Conservation (phyloP, 352 stramenopile genomes). For the Phytophthora ohioensis region DNA sequence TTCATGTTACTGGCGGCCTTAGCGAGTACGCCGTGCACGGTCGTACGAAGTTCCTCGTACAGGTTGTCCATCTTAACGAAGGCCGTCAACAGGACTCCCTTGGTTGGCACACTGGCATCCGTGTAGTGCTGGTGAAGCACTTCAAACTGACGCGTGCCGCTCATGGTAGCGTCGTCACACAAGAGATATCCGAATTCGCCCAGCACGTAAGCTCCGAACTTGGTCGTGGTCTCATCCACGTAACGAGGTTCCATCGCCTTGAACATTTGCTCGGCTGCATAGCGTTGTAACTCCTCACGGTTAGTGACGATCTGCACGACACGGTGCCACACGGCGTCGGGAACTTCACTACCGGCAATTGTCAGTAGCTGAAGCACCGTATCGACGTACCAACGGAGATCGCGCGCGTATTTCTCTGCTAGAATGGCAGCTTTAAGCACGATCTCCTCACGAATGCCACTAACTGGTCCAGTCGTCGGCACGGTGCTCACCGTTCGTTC, state of each 20-base stretch:
- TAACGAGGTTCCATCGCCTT: conserved; percentile 93
- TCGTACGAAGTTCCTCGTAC: conserved; percentile 85
- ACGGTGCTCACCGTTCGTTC: conserved; percentile 75
- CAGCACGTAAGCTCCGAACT: conserved; percentile 96
- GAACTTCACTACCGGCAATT: conserved; percentile 93
- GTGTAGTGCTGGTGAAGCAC: conserved; percentile 97
- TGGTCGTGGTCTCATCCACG: conserved; percentile 96
- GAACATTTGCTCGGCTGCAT: conserved; percentile 96
- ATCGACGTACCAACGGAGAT: conserved; percentile 98
- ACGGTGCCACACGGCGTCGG: conserved; percentile 97
- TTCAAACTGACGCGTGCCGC: conserved; percentile 94
- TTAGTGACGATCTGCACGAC: conserved; percentile 99
- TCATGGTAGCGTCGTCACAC: conserved; percentile 87
- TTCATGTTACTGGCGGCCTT: conserved; percentile 95
- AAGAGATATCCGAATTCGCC: conserved; percentile 98
- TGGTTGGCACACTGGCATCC: conserved; percentile 82
- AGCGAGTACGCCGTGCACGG: conserved; percentile 93
- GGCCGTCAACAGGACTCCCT: conserved; percentile 95
- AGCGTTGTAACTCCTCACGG: conserved; percentile 96
- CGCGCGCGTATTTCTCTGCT: conserved; percentile 97
- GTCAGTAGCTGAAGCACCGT: conserved; percentile 98
- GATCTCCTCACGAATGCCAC: conserved; percentile 94
- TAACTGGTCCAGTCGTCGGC: conserved; percentile 29
- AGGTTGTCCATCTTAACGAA: conserved; percentile 97
- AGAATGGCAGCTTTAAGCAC: conserved; percentile 99